Base-by-base conservation (phyloP, 2,329 filamentous ascomycete species). In the Aspergillus ochraceus region DNA sequence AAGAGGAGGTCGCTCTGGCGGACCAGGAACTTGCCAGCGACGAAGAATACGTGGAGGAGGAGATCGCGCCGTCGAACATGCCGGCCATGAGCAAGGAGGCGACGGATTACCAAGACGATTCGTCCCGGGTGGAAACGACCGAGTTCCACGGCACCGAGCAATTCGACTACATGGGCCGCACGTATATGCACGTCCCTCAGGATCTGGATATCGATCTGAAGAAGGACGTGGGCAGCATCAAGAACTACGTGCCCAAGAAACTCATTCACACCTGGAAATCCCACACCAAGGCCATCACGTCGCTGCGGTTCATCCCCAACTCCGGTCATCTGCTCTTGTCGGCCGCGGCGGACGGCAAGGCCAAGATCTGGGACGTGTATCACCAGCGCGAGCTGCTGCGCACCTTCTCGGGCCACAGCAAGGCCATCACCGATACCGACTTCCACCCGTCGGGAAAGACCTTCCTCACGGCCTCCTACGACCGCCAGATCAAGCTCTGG, bases 401-500 rank as follows among this genome's bases (percentile, higher is more conserved):
- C 57, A 93, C 92, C n/a, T 99, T 91, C 77, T 88, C 87, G 19
- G 95, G 95, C 10, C 95, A 99, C 75, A 88, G 84, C 36, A 98
- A 97, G 77, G 90, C 92, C 19, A 83, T 98, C 26, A 94, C 93
- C 29, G 94, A 97, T 72, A 86, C 95, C 49, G 90, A 90, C 68
- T 98, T 98, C 84, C 92, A 93, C 70, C 83, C 83, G 3, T 84
- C 87, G 32, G 95, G 95, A 55, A 90, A 86, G 11, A 90, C 90
- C 57, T 99, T 99, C 81, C 79, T 99, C 26, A 93, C 93, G 2
- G 90, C 91, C 1, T 95, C 91, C 17, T 99, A 96, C 76, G 95
- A 99, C 75, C 90, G 94, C 56, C 90, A 91, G 80, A 97, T 98
- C 81, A 97, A 98, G 78, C 84, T 99, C 30, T 99, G 95, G 95